Base-by-base conservation (phyloP, 2,329 filamentous ascomycete genomes). In the Phialophora tarda region DNA sequence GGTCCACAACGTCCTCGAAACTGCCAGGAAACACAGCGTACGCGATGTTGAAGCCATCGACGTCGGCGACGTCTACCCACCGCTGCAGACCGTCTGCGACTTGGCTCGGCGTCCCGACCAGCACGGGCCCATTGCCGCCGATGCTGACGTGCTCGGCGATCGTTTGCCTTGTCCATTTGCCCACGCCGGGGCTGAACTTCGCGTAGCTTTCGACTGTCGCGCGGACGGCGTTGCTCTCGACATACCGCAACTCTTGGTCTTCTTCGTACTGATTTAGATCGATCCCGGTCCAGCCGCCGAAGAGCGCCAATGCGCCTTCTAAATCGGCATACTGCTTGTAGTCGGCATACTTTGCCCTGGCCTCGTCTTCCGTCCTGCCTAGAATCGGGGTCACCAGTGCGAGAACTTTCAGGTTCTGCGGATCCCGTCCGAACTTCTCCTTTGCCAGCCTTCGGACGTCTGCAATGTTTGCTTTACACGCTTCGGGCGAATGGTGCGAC, bases 31-130 rank as follows among this genome's bases (percentile, higher is more conserved):
- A 88, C n/a, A 89, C 77, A 0, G 86, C 85, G 69, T 91, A 90
- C 1, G 86, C 86, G 24, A 84, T 65, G 70, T 92, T 92, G 77
- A 92, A 92, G 0, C 89, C 89, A 73, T 92, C 89, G 0, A 92
- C 84, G 69, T 90, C 89, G 0, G 87, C 88, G 73, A 90, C 88
- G 4, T 80, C 73, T 0, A 91, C 80, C 89, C 89, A 92, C 0
- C 80, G 77, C 76, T 91, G 87, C 60, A 92, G 81, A 44, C 84
- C 82, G 73, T 92, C 89, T 0, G 87, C 89, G 0, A 91, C 88
- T 70, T 86, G 84, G 17, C 82, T 76, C 0, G 89, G 79, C 0
- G 88, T 90, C 0, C 89, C 84, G 12, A 85, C 78, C 4, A 77
- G 73, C 1, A 83, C 78, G 0, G 83, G 82, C 0, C 80, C 80